Conservation (phyloP, 2,329 filamentous ascomycete species). For the Lasiodiplodia sp. region DNA sequence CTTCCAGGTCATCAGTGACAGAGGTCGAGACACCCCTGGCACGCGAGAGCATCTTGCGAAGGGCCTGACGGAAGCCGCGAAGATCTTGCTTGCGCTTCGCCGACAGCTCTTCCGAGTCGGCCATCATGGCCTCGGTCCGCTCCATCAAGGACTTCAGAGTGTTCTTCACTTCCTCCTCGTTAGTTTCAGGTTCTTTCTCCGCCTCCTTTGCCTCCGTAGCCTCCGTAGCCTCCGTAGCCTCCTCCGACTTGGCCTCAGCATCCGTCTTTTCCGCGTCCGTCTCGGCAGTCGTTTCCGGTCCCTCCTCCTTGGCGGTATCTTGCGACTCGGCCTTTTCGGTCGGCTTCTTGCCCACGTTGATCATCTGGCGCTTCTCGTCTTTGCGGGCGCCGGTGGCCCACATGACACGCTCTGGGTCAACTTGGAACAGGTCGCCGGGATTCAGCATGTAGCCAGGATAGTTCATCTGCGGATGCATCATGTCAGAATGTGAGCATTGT, state of each 20-base stretch:
- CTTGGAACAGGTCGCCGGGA: conserved; percentile 97
- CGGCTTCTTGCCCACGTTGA: conserved; percentile 34
- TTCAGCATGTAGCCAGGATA: conserved; percentile 94
- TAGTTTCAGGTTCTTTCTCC: conserved; percentile 6
- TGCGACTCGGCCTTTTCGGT: conserved; percentile 34
- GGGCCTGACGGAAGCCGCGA: conserved; percentile 72
- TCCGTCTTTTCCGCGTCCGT: conserved; percentile 55
- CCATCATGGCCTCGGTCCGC: conserved; percentile 68
- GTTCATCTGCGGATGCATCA: conserved; percentile 69
- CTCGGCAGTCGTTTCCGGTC: conserved; percentile 44
- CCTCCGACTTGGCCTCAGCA: conserved; percentile 41
- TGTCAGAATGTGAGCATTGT: conserved; percentile 31
- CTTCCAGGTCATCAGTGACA: conserved; percentile 50
- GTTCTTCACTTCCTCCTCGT: conserved; percentile 32
- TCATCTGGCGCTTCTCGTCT: conserved; percentile 39
- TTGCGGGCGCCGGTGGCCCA: conserved; percentile 83
- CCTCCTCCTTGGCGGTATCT: conserved; percentile 17
- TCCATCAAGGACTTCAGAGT: conserved; percentile 44
- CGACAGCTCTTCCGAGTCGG: conserved; percentile 60
- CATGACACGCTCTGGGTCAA: conserved; percentile 87
- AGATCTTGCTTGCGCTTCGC: conserved; percentile 79
- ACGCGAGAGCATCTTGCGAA: conserved; percentile 69
- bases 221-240: conserved; percentile 36
- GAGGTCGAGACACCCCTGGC: conserved; percentile 49
- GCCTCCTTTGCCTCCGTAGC: conserved; percentile 38